phyloP scores from a whole-genome alignment of 2,329 filamentous ascomycete species.

The Lachnellula occidentalis region DNA sequence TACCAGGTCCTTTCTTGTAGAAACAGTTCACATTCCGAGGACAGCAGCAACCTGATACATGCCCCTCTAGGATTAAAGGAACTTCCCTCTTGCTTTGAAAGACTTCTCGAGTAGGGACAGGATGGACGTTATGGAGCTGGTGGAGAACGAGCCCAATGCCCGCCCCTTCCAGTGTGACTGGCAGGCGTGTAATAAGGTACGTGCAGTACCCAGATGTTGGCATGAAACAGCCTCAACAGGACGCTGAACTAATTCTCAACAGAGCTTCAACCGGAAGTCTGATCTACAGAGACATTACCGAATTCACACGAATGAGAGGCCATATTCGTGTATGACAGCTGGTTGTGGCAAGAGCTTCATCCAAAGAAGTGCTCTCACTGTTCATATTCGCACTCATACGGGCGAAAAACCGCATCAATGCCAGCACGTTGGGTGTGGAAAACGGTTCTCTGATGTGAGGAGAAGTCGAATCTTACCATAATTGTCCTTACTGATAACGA shows the following conservation, averaged over 20 bases:
- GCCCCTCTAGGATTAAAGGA: neutral
- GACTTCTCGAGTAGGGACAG: conserved; percentile 26
- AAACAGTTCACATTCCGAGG: neutral
- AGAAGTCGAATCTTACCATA: neutral
- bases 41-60: neutral
- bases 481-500: conserved; percentile 11
- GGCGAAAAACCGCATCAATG: conserved; percentile 69
- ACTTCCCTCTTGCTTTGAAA: neutral
- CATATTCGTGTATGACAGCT: conserved; percentile 55
- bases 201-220: conserved; percentile 18
- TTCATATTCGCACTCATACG: conserved; percentile 66
- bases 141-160: conserved; percentile 57
- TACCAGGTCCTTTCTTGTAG: neutral
- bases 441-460: conserved; percentile 65
- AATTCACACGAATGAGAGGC: conserved; percentile 67
- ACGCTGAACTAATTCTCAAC: conserved; percentile 1
- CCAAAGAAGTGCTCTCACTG: conserved; percentile 63
- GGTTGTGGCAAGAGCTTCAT: conserved; percentile 68
- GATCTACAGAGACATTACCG: conserved; percentile 65
- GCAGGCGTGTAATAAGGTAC: conserved; percentile 56
- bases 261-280: conserved; percentile 70
- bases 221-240: conserved; percentile 11
- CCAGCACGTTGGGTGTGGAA: conserved; percentile 58
- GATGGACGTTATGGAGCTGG: conserved; percentile 62
- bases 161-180: conserved; percentile 61